These are phyloP conservation scores for Anacardium occidentale DNA, from an alignment of 345 rosid species.

Conservation along the genomic window DNA sequence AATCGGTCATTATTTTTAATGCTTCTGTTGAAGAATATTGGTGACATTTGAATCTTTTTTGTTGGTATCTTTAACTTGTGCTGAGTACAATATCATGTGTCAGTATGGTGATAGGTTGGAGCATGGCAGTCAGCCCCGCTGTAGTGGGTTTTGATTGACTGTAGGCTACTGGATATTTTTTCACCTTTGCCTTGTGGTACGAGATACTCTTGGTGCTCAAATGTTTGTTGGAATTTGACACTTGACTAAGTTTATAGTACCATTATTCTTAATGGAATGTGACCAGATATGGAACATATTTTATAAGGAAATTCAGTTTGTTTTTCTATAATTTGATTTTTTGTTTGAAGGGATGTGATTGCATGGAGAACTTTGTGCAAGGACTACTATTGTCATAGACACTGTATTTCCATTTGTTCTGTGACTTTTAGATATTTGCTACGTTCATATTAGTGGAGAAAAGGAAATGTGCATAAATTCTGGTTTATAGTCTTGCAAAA, in stretches of 20 bases:
- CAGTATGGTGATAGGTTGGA: neutral
- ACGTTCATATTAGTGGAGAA: neutral
- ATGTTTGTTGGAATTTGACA: neutral
- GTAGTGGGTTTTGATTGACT: neutral
- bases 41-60: neutral
- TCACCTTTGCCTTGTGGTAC: neutral
- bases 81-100: neutral
- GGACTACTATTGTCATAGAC: neutral
- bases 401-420: neutral
- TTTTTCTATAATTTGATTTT: neutral
- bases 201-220: neutral
- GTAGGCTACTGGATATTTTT: neutral
- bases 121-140: neutral
- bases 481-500: neutral
- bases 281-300: neutral
- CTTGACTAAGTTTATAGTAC: neutral
- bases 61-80: neutral
- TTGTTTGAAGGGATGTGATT: neutral
- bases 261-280: neutral
- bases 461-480: neutral
- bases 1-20: neutral
- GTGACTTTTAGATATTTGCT: conserved; percentile 2
- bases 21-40: neutral
- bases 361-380: neutral
- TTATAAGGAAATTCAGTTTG: neutral